Evolutionary conservation across 768 basidiomycete genomes (phyloP), one percentile per base, ranked within the genome.

Genomic region (Sarcodon aspratus): DNA sequence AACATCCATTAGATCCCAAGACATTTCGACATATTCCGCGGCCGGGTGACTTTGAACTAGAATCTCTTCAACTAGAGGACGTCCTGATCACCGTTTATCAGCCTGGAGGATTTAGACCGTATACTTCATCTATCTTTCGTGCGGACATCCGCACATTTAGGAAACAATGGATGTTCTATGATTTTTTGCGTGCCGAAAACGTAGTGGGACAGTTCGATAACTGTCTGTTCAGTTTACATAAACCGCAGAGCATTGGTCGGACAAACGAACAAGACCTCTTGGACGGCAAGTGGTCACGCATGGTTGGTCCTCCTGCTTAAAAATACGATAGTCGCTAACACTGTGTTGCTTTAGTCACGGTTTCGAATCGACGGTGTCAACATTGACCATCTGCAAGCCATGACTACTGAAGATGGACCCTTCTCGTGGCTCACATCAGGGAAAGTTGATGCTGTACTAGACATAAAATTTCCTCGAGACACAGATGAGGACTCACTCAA

Each of bases 121-220:
- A 85, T 61, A 91, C 85, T 0, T 81, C 86, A 9, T 91, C 87
- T 7, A 91, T 99, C 45, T 99, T 98, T 69, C 84, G 86, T 50
- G 96, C 96, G 21, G 86, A 91, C 56, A 76, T 97, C 34, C 75
- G 76, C 10, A 74, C 72, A 31, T 78, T 98, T 54, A 73, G 96
- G 48, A 97, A 96, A 63, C 82, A 86, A 58, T 98, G 92, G 92
- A 57, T 95, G 35, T 96, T 96, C 64, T 94, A 94, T 63, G 96
- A 99, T 64, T 82, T 98, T 54, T 67, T 98, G 51, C 63, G 60
- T 45, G 94, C 96, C 0, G 94, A 97, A 60, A 89, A 86, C 54
- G 85, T 98, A 37, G 95, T 96, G 8, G 96, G 96, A 4, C 96
- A 99, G 63, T 89, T 92, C 54, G 96, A 99, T 62, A 97, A 97